Base-by-base conservation (phyloP, 139 green algal species). In the Coelastrella sp. region DNA sequence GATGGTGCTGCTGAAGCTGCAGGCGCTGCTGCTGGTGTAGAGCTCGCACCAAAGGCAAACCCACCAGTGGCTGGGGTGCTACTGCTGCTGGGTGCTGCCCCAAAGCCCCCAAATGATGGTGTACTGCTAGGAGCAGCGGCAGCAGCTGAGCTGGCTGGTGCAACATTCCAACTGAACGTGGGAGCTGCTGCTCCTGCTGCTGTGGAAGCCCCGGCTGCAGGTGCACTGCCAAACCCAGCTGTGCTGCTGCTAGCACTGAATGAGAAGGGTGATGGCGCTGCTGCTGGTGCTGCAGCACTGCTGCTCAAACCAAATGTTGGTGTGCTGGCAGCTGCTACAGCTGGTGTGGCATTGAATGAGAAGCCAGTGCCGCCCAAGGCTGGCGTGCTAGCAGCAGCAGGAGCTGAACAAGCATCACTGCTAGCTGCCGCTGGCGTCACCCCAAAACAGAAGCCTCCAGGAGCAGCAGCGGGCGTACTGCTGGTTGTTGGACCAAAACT, bases 1-100 rank as follows among this genome's bases (percentile, higher is more conserved):
- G 11, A 32, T 81, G 75, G 23, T 81, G 75, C 23, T 81, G 75
- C 75, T 81, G 75, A 23, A 61, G 75, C 7, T 64, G 75, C 23
- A 60, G 75, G 11, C 64, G 75, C 75, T 64, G 75, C 22, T 71
- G 64, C 64, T 7, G 64, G 4, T 20, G 64, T 14, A 20, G 64
- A 71, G 13, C 64, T 14, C 16, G 64, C 64, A 71, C 64, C 64
- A 71, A 71, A 71, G 2, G 64, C 16, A 14, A 71, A 71, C 11
- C 64, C 64, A 11, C 13, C 13, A 14, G 3, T 7, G 0, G 64
- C 13, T 11, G 64, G 4, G 16, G 13, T 71, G 64, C 13, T 20
- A 71, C 32, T 47, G 32, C 32, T 47, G 32, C 32, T 47, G 32
- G 32, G 32, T 47, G 32, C 32, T 47, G 32, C 32, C 32, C 32